phyloP scores from a whole-genome alignment of 371 early-diverging fungal genomes.

The Funneliformis caledonium region DNA sequence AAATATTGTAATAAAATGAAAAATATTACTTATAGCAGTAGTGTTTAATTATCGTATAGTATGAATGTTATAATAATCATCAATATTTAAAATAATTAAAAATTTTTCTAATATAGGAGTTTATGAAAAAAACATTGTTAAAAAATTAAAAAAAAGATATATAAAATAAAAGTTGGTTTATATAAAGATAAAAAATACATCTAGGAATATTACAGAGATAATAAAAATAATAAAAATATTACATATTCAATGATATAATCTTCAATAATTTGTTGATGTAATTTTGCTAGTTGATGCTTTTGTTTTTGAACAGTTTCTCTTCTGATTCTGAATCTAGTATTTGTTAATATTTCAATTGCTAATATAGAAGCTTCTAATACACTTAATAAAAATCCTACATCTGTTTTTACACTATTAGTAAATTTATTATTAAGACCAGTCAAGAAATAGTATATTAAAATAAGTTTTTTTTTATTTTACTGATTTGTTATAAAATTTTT shows the following conservation, averaged over 20 bases:
- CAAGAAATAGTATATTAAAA: too few relatives aligned
- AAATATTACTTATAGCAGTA: not conserved
- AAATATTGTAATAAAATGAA: constrained; percentile 3
- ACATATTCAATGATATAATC: not conserved
- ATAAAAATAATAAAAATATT: not conserved
- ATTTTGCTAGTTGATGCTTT: not conserved
- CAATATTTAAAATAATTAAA: not conserved
- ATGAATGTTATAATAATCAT: constrained; percentile 20
- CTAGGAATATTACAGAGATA: too few relatives aligned
- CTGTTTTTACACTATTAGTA: constrained; percentile 12
- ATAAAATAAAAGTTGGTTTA: too few relatives aligned
- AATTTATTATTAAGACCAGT: constrained; percentile 35
- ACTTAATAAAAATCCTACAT: not conserved
- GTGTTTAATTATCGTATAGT: not conserved
- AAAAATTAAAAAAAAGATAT: too few relatives aligned
- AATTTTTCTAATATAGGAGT: too few relatives aligned
- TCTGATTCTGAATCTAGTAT: not conserved
- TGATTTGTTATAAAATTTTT: too few relatives aligned
- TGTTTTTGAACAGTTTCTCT: not conserved
- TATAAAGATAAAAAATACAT: too few relatives aligned
- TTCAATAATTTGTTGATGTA: not conserved
- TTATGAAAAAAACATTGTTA: not conserved
- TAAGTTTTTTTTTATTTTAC: too few relatives aligned
- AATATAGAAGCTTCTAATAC: not conserved
- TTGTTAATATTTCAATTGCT: not conserved